Base-by-base conservation (phyloP, 768 basidiomycete species). In the Amanita rubescens region DNA sequence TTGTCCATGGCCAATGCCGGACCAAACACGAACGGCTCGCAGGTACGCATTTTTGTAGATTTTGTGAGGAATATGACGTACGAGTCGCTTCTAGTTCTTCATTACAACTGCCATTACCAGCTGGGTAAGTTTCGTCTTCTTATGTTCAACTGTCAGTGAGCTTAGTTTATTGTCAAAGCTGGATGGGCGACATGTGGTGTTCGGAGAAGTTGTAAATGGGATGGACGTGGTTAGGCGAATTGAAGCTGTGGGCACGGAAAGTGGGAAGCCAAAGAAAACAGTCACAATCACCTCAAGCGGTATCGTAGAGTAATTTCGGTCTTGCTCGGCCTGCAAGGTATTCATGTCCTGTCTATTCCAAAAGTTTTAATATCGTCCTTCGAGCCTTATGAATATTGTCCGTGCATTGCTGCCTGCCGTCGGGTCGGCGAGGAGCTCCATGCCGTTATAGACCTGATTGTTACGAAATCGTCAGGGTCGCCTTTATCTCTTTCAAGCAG, bases 1-100 rank as follows among this genome's bases (percentile, higher is more conserved):
- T 76, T 88, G 38, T 87, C 84, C 27, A 87, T 87, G 83, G 94
- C 94, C 35, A 96, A 90, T 60, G 89, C 91, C 33, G 91, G 92
- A 47, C 73, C 73, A 1, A 79, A 87, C 69, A 89, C 87, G 35
- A 90, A 89, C 55, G 87, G 90, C 33, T 90, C 87, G 12, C 89
- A 89, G 67, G 79, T 82, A 49, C 51, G 71, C 59, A 1, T n/a
- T 24, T 20, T 12, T 9, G 2, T 20, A 12, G 9, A 27, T 20
- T 11, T 43, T 27, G 49, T 25, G 22, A 8, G n/a, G 32, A 8
- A 1, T 39, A 52, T 15, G 25, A 14, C 38, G 24, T 38, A 14
- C 11, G 14, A 15, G 34, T 33, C 19, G 14, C 47, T 20, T 14
- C 48, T 22, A 84, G 80, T 90, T 87, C 72, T 90, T 89, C 69